Evolutionary conservation across 352 stramenopile genomes (phyloP).

Genomic region (Phytophthora multivora): DNA sequence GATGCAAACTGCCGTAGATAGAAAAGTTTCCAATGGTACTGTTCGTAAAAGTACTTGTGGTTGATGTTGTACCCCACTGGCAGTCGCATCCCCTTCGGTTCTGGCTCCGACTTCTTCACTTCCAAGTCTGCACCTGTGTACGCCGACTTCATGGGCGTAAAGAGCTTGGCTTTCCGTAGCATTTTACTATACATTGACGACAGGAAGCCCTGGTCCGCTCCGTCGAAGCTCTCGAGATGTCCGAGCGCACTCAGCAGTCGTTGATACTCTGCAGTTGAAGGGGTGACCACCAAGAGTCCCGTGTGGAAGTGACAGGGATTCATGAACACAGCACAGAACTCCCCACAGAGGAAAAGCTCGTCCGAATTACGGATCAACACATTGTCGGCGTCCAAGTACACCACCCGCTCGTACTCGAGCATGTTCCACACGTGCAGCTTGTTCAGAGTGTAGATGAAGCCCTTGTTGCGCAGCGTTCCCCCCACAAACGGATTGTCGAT

Average conservation of each 20-base stretch:
- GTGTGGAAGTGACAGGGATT: slow-evolving; percentile 93
- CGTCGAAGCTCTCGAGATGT: slow-evolving; percentile 74
- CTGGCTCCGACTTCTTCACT: slow-evolving; percentile 44
- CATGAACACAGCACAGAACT: slow-evolving; percentile 92
- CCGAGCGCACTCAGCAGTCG: slow-evolving; percentile 68
- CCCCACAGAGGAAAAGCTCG: slow-evolving; percentile 86
- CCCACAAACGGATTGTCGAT: slow-evolving; percentile 88
- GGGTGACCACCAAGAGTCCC: slow-evolving; percentile 83
- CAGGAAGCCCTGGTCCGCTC: slow-evolving; percentile 87
- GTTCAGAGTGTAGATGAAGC: slow-evolving; percentile 92
- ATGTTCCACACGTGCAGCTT: slow-evolving; percentile 92
- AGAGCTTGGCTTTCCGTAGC: slow-evolving; percentile 72
- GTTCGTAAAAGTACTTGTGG: slow-evolving; percentile 91
- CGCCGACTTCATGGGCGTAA: slow-evolving; percentile 53
- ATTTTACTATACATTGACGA: slow-evolving; percentile 88
- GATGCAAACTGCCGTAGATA: slow-evolving; percentile 85
- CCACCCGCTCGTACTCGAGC: slow-evolving; percentile 89
- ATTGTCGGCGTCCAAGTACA: slow-evolving; percentile 93
- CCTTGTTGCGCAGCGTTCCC: slow-evolving; percentile 80
- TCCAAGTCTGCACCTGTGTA: slow-evolving; percentile 38
- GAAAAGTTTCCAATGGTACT: slow-evolving; percentile 90
- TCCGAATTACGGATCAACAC: slow-evolving; percentile 89
- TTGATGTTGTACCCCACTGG: slow-evolving; percentile 92
- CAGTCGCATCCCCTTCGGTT: slow-evolving; percentile 75
- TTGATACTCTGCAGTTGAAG: slow-evolving; percentile 70